Conservation (phyloP, 805 yeast genomes). For the Pichia cabralensis region DNA sequence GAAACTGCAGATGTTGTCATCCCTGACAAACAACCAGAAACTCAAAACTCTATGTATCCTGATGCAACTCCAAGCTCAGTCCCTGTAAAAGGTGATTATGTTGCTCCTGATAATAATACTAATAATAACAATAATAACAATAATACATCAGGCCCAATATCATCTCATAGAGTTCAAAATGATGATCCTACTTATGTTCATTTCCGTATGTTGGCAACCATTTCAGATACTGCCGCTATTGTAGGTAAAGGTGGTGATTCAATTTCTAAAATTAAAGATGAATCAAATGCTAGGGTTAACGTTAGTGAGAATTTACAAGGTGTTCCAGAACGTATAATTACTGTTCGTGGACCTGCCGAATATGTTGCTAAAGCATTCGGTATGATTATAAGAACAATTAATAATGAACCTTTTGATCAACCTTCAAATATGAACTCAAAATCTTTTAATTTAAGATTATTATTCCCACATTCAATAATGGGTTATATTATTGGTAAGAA, state of each 20-base stretch:
- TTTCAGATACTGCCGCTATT: constrained; percentile 62
- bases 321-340: constrained; percentile 64
- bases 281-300: constrained; percentile 53
- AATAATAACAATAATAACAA: neutral
- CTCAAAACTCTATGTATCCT: neutral
- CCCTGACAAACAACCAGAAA: neutral
- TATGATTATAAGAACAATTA: constrained; percentile 52
- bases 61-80: constrained; percentile 2
- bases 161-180: constrained; percentile 17
- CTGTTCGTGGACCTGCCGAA: constrained; percentile 66
- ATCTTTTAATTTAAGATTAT: constrained; percentile 45
- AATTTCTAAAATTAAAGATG: constrained; percentile 52
- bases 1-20: neutral
- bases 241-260: constrained; percentile 79
- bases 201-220: constrained; percentile 65
- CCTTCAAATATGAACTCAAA: constrained; percentile 48
- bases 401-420: constrained; percentile 55
- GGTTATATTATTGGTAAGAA: constrained; percentile 75
- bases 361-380: constrained; percentile 79
- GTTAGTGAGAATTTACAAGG: constrained; percentile 66
- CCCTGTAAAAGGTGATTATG: constrained; percentile 3
- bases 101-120: too few relatives aligned
- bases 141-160: constrained; percentile 13
- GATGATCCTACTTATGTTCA: constrained; percentile 54
- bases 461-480: constrained; percentile 71